phyloP scores from a whole-genome alignment of 495 filamentous ascomycete genomes.

The Aspergillus diversus region DNA sequence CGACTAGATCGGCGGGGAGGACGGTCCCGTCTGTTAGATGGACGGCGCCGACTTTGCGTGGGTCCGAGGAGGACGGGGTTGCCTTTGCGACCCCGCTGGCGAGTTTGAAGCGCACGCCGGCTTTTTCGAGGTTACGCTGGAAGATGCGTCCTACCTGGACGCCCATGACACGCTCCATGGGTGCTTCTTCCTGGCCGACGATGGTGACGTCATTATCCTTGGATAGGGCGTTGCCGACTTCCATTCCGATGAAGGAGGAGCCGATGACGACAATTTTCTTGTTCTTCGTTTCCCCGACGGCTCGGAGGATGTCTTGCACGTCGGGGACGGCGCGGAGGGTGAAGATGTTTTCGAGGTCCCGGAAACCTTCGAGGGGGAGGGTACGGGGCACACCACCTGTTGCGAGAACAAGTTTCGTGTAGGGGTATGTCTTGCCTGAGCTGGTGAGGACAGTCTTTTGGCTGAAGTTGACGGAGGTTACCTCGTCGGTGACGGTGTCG shows the following conservation, averaged over 20 bases:
- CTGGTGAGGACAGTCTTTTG: conserved; percentile 72
- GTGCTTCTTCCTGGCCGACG: conserved; percentile 87
- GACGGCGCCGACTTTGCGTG: conserved; percentile 76
- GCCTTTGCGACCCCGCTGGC: conserved; percentile 80
- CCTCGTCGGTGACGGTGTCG: conserved; percentile 73
- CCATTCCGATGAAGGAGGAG: conserved; percentile 95
- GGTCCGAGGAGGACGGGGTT: conserved; percentile 62
- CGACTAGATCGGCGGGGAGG: conserved; percentile 85
- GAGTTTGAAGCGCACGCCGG: conserved; percentile 87
- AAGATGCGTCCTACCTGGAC: conserved; percentile 79
- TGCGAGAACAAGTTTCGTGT: conserved; percentile 87
- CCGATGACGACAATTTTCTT: conserved; percentile 94
- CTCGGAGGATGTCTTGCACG: conserved; percentile 71
- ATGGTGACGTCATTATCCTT: conserved; percentile 82
- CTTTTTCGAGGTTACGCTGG: conserved; percentile 74
- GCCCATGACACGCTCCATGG: conserved; percentile 88
- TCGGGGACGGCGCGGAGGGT: conserved; percentile 74
- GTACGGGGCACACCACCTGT: conserved; percentile 79
- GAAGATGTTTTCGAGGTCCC: conserved; percentile 85
- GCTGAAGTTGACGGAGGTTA: conserved; percentile 74
- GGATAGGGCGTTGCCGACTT: conserved; percentile 78
- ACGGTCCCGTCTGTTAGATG: conserved; percentile 83
- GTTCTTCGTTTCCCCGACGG: conserved; percentile 74
- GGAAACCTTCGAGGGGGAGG: conserved; percentile 85
- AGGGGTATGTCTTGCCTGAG: conserved; percentile 68